A percentile compares a stretch with the other conserved stretches of the same genome.
Conservation (phyloP, 495 filamentous ascomycete genomes). For the Lepraria neglecta region DNA sequence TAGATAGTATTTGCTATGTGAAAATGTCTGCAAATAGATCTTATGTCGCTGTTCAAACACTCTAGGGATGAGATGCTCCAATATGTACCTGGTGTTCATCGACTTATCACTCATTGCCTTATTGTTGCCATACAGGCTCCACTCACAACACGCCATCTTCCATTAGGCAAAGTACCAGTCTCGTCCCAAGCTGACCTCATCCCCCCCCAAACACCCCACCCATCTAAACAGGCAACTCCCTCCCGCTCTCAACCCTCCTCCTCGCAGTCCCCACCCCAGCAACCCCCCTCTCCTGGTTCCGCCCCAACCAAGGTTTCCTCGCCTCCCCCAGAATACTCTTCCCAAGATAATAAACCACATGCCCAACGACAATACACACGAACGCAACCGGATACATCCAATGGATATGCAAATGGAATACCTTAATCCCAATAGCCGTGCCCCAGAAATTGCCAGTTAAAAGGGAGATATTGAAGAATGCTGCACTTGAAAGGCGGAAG, state of each 20-base stretch:
- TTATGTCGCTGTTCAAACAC: no score
- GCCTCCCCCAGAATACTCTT: constrained; percentile 76
- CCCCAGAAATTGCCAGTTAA: constrained; percentile 97
- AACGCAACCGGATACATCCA: constrained; percentile 96
- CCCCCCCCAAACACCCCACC: no score
- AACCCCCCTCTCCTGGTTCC: constrained; percentile 74
- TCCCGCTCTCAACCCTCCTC: constrained; percentile 60
- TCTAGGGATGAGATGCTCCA: no score
- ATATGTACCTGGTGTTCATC: no score
- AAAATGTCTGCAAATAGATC: no score
- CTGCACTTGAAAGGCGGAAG: constrained; percentile 79
- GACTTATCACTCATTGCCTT: no score
- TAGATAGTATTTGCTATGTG: no score
- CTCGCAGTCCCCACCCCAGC: constrained; percentile 83
- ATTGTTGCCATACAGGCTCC: no score
- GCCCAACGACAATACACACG: constrained; percentile 76
- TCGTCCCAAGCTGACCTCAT: no score
- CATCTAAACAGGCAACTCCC: constrained; percentile 13
- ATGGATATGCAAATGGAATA: constrained; percentile 75
- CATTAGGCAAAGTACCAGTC: no score
- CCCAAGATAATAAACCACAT: constrained; percentile 75
- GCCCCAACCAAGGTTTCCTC: constrained; percentile 90
- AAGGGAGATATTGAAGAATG: constrained; percentile 94
- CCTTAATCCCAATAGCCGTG: constrained; percentile 77
- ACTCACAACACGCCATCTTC: no score